Evolutionary conservation across 345 rosid species (phyloP).

Genomic region (Populus davidiana): DNA sequence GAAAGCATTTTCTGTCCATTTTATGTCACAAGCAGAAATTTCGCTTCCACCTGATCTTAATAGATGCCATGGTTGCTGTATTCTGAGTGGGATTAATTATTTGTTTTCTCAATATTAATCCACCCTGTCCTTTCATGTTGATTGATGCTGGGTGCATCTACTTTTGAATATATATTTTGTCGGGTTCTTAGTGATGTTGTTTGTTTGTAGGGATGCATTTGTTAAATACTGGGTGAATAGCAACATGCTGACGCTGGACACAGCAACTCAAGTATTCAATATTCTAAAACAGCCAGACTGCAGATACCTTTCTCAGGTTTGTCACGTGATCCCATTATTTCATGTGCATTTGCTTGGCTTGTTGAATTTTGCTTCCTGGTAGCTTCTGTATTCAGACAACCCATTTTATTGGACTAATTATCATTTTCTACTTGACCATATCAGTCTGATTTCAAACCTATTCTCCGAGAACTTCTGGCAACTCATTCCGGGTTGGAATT

Average conservation of each 20-base stretch:
- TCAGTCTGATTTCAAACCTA: constrained; percentile 78
- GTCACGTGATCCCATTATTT: constrained; percentile 6
- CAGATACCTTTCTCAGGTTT: constrained; percentile 77
- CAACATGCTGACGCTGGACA: constrained; percentile 68
- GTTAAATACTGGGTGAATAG: constrained; percentile 68
- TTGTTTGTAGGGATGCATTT: constrained; percentile 61
- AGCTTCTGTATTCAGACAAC: background rate
- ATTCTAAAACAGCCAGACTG: constrained; percentile 68
- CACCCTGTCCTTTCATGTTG: background rate
- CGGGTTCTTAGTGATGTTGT: constrained; percentile 3
- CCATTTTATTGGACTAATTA: constrained; percentile 6
- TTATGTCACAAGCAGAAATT: background rate
- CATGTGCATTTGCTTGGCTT: background rate
- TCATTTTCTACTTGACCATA: constrained; percentile 2
- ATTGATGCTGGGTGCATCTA: background rate
- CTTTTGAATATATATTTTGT: background rate
- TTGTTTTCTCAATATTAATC: constrained; percentile 7
- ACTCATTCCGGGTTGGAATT: constrained; percentile 88
- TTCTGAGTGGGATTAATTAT: background rate
- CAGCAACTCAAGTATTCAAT: constrained; percentile 55
- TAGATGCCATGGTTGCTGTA: background rate
- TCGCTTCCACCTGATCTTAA: background rate
- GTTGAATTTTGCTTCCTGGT: constrained; percentile 6
- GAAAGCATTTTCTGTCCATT: background rate
- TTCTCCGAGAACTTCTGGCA: constrained; percentile 71